Evolutionary conservation across 352 stramenopile genomes (phyloP).

Genomic region (Phytophthora tubulina): DNA sequence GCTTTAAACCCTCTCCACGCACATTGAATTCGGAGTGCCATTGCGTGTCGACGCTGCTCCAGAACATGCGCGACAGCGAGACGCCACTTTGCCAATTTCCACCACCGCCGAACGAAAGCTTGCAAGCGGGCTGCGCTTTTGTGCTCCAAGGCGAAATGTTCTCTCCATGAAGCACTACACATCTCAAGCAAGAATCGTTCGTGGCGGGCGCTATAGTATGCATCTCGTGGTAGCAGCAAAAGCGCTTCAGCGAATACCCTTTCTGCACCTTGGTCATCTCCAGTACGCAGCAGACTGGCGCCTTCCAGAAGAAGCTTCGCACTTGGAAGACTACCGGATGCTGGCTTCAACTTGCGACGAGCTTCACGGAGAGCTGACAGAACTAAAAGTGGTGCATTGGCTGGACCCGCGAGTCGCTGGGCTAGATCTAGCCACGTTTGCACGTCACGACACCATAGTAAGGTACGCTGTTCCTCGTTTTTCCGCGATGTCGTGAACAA

Average conservation of each 20-base stretch:
- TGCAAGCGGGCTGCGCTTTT: constrained; percentile 50
- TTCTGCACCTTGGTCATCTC: constrained; percentile 43
- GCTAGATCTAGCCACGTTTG: constrained; percentile 73
- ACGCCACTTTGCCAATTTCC: constrained; percentile 30
- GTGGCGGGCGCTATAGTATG: constrained; percentile 56
- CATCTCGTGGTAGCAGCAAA: constrained; percentile 29
- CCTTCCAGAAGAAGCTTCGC: constrained; percentile 61
- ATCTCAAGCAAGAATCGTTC: constrained; percentile 57
- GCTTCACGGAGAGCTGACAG: constrained; percentile 39
- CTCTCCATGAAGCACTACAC: constrained; percentile 53
- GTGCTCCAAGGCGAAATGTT: constrained; percentile 55
- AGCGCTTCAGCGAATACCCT: constrained; percentile 46
- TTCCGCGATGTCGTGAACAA: constrained; percentile 76
- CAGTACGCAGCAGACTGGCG: constrained; percentile 47
- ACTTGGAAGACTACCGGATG: constrained; percentile 9
- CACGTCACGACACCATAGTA: constrained; percentile 68
- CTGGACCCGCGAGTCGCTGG: constrained; percentile 41
- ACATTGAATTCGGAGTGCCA: constrained; percentile 57
- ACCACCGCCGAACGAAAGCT: constrained; percentile 21
- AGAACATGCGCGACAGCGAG: constrained; percentile 38
- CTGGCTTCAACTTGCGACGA: constrained; percentile 17
- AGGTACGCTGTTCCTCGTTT: constrained; percentile 62
- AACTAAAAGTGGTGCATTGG: constrained; percentile 63
- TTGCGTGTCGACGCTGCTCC: constrained; percentile 40
- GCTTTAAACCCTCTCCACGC: constrained; percentile 48